Base-by-base conservation (phyloP, 2,329 filamentous ascomycete species). In the Lachnum nothofagi region DNA sequence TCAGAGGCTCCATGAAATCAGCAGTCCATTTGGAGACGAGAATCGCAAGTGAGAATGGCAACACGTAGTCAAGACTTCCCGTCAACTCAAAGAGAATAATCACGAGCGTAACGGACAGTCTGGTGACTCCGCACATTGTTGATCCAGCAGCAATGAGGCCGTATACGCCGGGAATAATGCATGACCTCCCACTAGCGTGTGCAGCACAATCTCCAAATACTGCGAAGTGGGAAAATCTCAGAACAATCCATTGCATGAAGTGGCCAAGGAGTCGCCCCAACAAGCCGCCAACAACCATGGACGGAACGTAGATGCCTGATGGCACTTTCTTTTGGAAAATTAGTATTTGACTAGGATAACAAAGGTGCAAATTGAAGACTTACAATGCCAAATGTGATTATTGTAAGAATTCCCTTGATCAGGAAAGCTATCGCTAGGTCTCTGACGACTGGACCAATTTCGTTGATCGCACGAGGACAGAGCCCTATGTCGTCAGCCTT, bases 21-120 rank as follows among this genome's bases (percentile, higher is more conserved):
- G 93, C 91, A 0, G 90, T 95, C 93, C 93, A 98, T 70, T 98
- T 98, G n/a, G 91, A 84, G 23, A 95, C 90, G 3, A 97, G 75
- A 27, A 98, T 89, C 0, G 88, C 86, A 7, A 98, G 72, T 0
- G 91, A 96, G 67, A 97, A 97, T 0, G 93, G 93, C 9, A 98
- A 73, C 3, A 98, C 93, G 61, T 97, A 94, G 65, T 97, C 88
- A 42, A 97, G 74, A 65, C 89, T 95, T 47, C 93, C 93, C 0
- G 93, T 98, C 29, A 98, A 75, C 67, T 98, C 93, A 60, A 98
- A 97, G 1, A 97, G 73, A 52, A 98, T 97, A 62, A 97, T 90
- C 0, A 90, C 91, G 7, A 98, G 75, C 0, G 93, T 97, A 19
- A 98, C 88, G 0, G 91, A 95, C 1, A 98, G 71, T 42, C 93